Conservation (phyloP, 805 yeast genomes). For the Candida hungchunana region DNA sequence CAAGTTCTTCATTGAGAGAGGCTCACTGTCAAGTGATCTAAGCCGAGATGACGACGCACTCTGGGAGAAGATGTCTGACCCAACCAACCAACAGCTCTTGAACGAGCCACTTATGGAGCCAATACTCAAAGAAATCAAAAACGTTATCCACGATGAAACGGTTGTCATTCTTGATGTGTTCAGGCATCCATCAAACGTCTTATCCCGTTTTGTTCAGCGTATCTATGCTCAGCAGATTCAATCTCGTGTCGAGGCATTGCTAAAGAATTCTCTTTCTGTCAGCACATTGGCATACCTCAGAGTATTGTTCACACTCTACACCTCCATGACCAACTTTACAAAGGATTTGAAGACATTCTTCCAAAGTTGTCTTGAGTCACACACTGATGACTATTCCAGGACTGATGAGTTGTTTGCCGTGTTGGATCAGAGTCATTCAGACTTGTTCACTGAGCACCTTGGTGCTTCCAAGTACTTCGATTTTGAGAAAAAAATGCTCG, state of each 20-base stretch:
- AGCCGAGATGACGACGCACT: conserved; percentile 39
- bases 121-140: conserved; percentile 51
- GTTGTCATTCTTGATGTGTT: conserved; percentile 72
- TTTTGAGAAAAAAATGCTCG: conserved; percentile 65
- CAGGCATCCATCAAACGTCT: conserved; percentile 58
- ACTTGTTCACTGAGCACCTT: conserved; percentile 66
- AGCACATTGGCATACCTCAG: conserved; percentile 73
- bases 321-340: conserved; percentile 54
- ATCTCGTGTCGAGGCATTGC: conserved; percentile 49
- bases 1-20: conserved; percentile 50
- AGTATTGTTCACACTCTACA: conserved; percentile 63
- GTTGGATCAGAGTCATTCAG: conserved; percentile 70
- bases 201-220: conserved; percentile 68
- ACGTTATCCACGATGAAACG: conserved; percentile 67
- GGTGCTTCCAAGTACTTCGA: conserved; percentile 66
- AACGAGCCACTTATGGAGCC: conserved; percentile 50
- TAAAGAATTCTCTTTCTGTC: conserved; percentile 58
- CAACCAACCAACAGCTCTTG: conserved; percentile 43
- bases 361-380: conserved; percentile 34
- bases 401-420: conserved; percentile 40
- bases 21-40: conserved; percentile 23
- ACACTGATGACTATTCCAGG: conserved; percentile 31
- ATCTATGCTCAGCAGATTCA: conserved; percentile 69
- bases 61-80: conserved; percentile 62
- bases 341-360: conserved; percentile 62